phyloP scores from a whole-genome alignment of 768 basidiomycete genomes.

The Lactarius sp. region DNA sequence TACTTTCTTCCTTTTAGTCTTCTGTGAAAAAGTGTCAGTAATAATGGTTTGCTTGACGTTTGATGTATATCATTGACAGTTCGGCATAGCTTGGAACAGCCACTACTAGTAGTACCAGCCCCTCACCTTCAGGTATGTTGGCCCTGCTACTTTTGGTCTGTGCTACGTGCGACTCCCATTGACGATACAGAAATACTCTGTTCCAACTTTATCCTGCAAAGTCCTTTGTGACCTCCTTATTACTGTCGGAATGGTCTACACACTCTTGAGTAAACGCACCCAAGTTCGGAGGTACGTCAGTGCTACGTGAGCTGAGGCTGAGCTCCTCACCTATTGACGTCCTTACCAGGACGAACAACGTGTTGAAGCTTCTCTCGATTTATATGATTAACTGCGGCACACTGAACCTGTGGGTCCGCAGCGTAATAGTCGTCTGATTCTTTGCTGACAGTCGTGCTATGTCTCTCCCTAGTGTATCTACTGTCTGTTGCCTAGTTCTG shows the following conservation, averaged over 20 bases:
- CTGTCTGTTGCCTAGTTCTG: not conserved
- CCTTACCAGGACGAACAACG: not conserved
- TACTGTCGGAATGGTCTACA: constrained; percentile 2
- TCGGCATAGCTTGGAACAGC: not conserved
- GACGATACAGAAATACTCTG: not conserved
- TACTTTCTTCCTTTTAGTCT: not conserved
- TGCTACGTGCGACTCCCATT: not conserved
- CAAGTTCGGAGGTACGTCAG: not conserved
- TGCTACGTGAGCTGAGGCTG: not conserved
- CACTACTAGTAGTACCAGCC: not conserved
- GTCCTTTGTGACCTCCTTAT: constrained; percentile 1
- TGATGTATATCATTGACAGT: not conserved
- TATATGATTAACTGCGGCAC: constrained; percentile 5
- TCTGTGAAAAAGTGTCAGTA: not conserved
- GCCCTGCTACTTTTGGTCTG: not conserved
- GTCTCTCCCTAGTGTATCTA: not conserved
- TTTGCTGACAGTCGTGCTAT: not conserved
- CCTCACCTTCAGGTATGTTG: not conserved
- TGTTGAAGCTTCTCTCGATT: not conserved
- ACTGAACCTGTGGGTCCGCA: constrained; percentile 1
- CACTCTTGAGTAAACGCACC: not conserved
- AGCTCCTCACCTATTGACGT: not conserved
- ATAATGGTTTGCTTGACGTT: not conserved
- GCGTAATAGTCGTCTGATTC: not conserved
- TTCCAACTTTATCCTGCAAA: not conserved